Evolutionary conservation across 768 basidiomycete genomes (phyloP), one percentile per base, ranked within the genome.

Genomic region (Postia placenta): DNA sequence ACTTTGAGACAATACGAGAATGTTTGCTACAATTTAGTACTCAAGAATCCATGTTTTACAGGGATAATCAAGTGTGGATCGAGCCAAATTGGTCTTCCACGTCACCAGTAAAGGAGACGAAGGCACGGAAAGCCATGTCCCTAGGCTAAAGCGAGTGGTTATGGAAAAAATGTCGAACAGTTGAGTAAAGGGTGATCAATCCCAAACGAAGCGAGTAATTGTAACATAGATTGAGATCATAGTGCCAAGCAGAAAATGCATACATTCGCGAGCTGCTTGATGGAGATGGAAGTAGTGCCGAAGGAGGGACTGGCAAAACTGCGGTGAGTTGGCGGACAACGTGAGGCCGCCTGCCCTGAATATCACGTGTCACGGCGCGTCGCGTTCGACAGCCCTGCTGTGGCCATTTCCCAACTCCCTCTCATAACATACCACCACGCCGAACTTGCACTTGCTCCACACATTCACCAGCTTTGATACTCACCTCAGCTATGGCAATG

Each of bases 41-140:
- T 85, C 83, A 75, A 80, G 75, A 75, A 76, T 59, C 80, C 84
- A 85, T 68, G 49, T n/a, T 11, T 15, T 26, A 15, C 46, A 48
- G 60, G n/a, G 75, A 68, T 76, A 76, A 70, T 78, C 83, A 79
- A 87, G 85, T 75, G 85, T 87, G 85, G 85, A 87, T 78, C 77
- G 72, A 67, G 78, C 67, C 64, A 43, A 41, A 19, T 49, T 75
- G 51, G 20, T 87, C 77, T 87, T 73, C 85, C 85, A 87, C 83
- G 54, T 67, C 71, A 71, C 85, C 72, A 81, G 84, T 85, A 78
- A 64, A 81, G 80, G 84, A 67, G 78, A 85, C 85, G 83, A 87
- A 77, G 79, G 85, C 83, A 84, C 60, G 52, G 67, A 63, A 56
- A 62, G 81, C 85, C 75, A 66, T 86, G 85, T 85, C 71, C 77